Base-by-base conservation (phyloP, 257 asterid species). In the Vinca minor region DNA sequence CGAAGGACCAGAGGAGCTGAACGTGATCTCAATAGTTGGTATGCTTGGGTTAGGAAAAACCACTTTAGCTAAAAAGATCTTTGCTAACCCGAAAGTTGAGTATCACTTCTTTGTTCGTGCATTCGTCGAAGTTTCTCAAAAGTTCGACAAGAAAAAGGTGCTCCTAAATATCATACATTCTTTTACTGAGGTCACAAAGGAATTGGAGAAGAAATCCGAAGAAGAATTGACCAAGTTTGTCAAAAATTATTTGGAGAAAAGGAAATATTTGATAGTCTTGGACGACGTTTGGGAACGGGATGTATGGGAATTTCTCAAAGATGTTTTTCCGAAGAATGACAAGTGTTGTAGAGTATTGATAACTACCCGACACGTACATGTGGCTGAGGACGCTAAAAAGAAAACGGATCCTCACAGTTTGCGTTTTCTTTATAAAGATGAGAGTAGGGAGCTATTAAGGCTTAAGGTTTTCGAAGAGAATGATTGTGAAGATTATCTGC, bases 41-140 rank as follows among this genome's bases (percentile, higher is more conserved):
- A 59, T 65, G 72, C 52, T 59, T 10, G 76, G 76, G 28, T 50
- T 72, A 34, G 80, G 77, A 8, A 76, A 76, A 45, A 76, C 74
- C 13, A 67, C 77, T 0, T 35, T 76, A 20, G 77, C 80, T 4
- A 63, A 31, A 49, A 76, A 67, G 48, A 52, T 76, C 12, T 71
- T 44, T 38, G 29, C 29, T 46, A 71, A 76, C 49, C 56, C 46
- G 1, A 15, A 7, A 8, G 45, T 76, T 12, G 68, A 38, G n/a
- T 67, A 53, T 35, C 64, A 63, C 14, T 75, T 75, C 65, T 47
- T 70, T 47, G 50, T 48, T 48, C 68, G 80, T 13, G 61, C 47
- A 29, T 76, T 75, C 69, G 54, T 62, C 21, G n/a, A 49, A 58
- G 71, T 71, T 39, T 76, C 77, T 17, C 60, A 64, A 21, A 62